phyloP scores from a whole-genome alignment of 139 green algal genomes.

The Desmodesmus armatus region DNA sequence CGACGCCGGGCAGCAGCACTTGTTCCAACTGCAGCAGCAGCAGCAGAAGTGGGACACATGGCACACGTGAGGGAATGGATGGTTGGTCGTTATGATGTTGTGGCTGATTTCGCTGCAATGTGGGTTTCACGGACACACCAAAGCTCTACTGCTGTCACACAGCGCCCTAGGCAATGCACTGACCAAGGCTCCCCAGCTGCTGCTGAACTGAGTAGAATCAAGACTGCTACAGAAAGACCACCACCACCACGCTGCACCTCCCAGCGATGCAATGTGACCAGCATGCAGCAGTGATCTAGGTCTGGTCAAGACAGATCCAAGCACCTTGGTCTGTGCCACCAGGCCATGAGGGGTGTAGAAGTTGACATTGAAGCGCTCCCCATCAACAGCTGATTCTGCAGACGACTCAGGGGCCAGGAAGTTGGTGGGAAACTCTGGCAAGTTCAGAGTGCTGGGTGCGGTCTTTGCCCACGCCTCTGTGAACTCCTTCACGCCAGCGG shows the following conservation, averaged over 20 bases:
- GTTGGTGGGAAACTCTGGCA: conserved; percentile 58
- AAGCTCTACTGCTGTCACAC: too few species aligned
- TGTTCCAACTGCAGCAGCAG: conserved; percentile 70
- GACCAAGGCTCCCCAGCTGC: background rate
- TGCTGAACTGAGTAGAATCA: background rate
- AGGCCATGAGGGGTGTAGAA: conserved; percentile 69
- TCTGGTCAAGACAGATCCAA: too few species aligned
- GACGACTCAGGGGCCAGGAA: conserved; percentile 45
- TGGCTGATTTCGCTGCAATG: too few species aligned
- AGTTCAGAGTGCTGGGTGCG: conserved; percentile 55
- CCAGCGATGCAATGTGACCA: background rate
- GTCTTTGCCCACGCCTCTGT: conserved; percentile 57
- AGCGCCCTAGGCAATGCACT: too few species aligned
- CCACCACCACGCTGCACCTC: background rate
- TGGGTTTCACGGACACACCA: too few species aligned
- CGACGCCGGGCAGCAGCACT: conserved; percentile 68
- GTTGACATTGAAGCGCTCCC: conserved; percentile 67
- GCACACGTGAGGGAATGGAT: too few species aligned
- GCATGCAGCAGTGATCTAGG: too few species aligned
- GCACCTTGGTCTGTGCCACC: conserved; percentile 45
- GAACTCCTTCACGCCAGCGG: conserved; percentile 67
- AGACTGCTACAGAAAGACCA: background rate
- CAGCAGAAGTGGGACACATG: too few species aligned
- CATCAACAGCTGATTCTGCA: conserved; percentile 22
- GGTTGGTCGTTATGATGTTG: too few species aligned